phyloP scores from a whole-genome alignment of 1,139 yeast genomes.

The Diutina scorzettiae region DNA sequence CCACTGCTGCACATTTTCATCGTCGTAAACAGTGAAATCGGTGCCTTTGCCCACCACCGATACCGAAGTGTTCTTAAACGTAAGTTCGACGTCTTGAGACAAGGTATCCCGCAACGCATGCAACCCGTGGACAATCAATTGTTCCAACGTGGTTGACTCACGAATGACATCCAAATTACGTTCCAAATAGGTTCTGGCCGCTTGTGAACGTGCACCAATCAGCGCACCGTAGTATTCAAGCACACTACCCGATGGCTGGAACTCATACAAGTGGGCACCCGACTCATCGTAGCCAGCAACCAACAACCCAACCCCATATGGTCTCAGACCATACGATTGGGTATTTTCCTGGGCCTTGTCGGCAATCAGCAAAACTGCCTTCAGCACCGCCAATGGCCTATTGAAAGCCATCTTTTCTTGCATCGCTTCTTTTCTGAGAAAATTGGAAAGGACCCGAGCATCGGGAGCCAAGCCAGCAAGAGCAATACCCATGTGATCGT shows the following conservation, averaged over 20 bases:
- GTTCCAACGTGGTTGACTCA: conserved; percentile 47
- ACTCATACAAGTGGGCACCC: conserved; percentile 91
- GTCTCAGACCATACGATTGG: conserved; percentile 91
- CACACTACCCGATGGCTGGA: conserved; percentile 91
- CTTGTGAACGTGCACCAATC: conserved; percentile 97
- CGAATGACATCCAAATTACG: conserved; percentile 64
- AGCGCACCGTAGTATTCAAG: conserved; percentile 90
- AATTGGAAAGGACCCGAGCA: conserved; percentile 86
- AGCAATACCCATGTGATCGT: conserved; percentile 88
- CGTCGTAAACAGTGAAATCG: conserved; percentile 69
- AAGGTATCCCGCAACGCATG: conserved; percentile 89
- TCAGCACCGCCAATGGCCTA: conserved; percentile 75
- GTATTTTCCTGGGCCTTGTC: conserved; percentile 97
- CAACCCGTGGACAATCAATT: conserved; percentile 76
- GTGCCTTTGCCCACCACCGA: conserved; percentile 80
- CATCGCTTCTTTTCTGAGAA: conserved; percentile 84
- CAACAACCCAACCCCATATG: conserved; percentile 92
- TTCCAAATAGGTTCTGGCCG: conserved; percentile 91
- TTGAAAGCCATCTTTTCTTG: conserved; percentile 75
- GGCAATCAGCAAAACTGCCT: conserved; percentile 79
- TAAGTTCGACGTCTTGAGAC: conserved; percentile 88
- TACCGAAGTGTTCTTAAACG: conserved; percentile 72
- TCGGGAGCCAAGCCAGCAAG: conserved; percentile 98
- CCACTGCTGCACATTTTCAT: conserved; percentile 77
- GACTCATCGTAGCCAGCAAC: conserved; percentile 89